Evolutionary conservation across 345 rosid genomes (phyloP).

Genomic region (Microcos paniculata): DNA sequence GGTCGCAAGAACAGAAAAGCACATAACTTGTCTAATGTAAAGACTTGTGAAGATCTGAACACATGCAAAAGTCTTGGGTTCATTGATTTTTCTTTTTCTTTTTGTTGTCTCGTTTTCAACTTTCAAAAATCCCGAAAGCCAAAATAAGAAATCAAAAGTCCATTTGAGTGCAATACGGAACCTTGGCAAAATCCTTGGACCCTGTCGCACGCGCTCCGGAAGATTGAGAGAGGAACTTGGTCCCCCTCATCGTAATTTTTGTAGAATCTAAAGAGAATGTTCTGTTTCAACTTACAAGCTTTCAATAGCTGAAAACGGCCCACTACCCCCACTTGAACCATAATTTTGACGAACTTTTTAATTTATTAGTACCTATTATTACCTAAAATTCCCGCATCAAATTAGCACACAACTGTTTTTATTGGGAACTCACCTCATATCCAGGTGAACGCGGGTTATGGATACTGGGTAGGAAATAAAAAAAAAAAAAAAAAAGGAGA

Average conservation of each 20-base stretch:
- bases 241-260: neutral
- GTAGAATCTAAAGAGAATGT: slow-evolving; percentile 4
- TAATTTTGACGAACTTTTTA: neutral
- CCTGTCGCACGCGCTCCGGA: neutral
- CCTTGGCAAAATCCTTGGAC: neutral
- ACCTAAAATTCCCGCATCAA: neutral
- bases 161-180: neutral
- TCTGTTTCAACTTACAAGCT: neutral
- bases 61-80: neutral
- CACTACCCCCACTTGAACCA: neutral
- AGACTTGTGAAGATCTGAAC: neutral
- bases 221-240: neutral
- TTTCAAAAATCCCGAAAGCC: neutral
- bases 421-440: too few relatives aligned
- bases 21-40: neutral
- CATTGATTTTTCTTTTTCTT: neutral
- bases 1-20: neutral
- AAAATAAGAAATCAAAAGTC: neutral
- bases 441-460: too few relatives aligned
- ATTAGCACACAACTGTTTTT: too few relatives aligned
- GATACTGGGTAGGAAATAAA: too few relatives aligned
- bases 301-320: neutral
- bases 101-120: slow-evolving; percentile 4
- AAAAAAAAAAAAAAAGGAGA: too few relatives aligned
- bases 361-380: neutral